These are phyloP conservation scores for Mycena olivaceomarginata DNA, from an alignment of 768 basidiomycete species.

Conservation along the genomic window DNA sequence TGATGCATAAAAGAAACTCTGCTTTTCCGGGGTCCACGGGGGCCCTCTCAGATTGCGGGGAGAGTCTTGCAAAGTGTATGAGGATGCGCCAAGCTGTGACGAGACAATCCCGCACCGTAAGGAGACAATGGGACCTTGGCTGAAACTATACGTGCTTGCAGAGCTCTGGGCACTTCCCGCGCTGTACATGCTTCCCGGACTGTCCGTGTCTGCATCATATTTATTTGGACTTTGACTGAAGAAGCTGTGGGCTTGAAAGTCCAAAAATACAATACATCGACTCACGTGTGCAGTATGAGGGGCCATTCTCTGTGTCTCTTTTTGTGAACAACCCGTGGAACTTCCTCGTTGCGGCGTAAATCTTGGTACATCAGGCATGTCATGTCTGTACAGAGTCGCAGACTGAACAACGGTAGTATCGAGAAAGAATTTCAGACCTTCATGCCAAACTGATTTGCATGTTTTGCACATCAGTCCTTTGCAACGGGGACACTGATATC, in stretches of 20 bases:
- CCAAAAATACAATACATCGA: background rate
- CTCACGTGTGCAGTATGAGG: slow-evolving; percentile 1
- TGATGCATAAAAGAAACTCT: too few species aligned
- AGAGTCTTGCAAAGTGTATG: background rate
- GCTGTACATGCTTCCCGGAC: background rate
- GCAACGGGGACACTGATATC: slow-evolving; percentile 44
- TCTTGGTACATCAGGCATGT: slow-evolving; percentile 44
- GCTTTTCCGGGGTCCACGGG: slow-evolving; percentile 12
- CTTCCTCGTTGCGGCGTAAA: background rate
- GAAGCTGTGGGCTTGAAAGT: background rate
- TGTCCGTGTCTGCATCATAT: background rate
- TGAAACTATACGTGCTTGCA: background rate
- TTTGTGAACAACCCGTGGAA: background rate
- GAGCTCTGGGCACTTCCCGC: background rate
- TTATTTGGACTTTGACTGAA: background rate
- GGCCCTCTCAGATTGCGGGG: background rate
- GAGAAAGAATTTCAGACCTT: slow-evolving; percentile 20
- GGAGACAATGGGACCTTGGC: background rate
- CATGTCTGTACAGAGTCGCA: slow-evolving; percentile 10
- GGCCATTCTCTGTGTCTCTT: background rate
- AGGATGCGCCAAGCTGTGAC: background rate
- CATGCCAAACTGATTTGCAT: slow-evolving; percentile 44
- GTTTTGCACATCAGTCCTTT: slow-evolving; percentile 34
- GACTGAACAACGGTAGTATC: background rate
- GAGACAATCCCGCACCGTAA: background rate